Evolutionary conservation across 257 asterid species (phyloP), one percentile per base, ranked within the genome.

Genomic region (Euphrasia confusa): DNA sequence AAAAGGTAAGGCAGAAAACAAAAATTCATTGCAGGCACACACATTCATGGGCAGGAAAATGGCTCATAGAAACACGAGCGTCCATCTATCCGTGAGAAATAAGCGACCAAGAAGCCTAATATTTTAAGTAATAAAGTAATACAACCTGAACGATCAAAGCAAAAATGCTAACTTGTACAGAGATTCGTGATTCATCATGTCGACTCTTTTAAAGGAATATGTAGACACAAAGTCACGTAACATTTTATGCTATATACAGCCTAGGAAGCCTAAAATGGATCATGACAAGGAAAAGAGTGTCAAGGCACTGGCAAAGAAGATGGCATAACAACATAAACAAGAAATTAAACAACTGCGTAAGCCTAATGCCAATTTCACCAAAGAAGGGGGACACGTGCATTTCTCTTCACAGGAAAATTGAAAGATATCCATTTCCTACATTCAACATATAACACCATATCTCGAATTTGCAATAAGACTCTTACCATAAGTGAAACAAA

Each of bases 121-220:
- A 37, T 1, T 37, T 15, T 4, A 13, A 21, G 13, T 60, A 13
- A 57, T 10, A 40, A 13, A 21, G 13, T 60, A 13, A 57, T 10
- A 40, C 27, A 49, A 24, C 65, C 37, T 60, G 21, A 11, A 57
- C 9, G 10, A 30, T 30, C 35, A 9, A 39, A 21, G 3, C 13
- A 33, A 40, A 60, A 39, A 37, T n/a, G 17, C 13, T 60, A 21
- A 21, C 21, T 24, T 24, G 37, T 42, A 40, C 27, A 60, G 49
- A 60, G 30, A 55, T 15, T 18, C 40, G 4, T 10, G 37, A 27
- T 26, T 54, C 45, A 58, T 58, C 62, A 58, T 58, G 63, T 58
- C 6, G n/a, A 33, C 27, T 7, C 0, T 58, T 58, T 8, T 14
- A 13, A 7, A 58, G 63, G 33, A 12, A 1, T 10, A 37, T 28